Evolutionary conservation across 1,284 basidiomycete species (phyloP), one percentile per base, ranked within the genome.

Genomic region (Leucoagaricus sp.): DNA sequence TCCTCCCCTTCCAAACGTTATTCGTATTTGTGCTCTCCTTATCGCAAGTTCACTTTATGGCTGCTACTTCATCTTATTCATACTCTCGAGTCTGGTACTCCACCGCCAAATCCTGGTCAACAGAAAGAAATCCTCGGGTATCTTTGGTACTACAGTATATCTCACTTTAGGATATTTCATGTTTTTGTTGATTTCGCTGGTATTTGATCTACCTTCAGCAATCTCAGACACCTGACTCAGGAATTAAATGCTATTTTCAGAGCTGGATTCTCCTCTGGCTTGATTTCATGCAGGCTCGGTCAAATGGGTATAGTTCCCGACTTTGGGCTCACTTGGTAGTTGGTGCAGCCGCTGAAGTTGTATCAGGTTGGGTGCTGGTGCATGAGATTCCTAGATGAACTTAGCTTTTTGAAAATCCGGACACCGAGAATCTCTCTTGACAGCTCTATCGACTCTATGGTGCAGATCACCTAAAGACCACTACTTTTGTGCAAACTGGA

Each of bases 71-170:
- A 19, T 55, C 31, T 26, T 55, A 28, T 55, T 55, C 34, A 23
- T 55, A 21, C 34, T 55, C 17, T 55, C 53, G 3, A n/a, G 45
- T 4, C 17, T 55, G 25, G 36, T 55, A 4, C 45, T 55, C 3
- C 53, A 55, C 25, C 45, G 28, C 13, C 53, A 55, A 41, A 40
- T 23, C 19, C 21, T 31, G 12, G 15, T 48, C 15, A 55, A 40
- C 34, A 40, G 31, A 15, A 17, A n/a, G 4, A 23, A n/a, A 13
- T 55, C 53, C 3, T 46, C 52, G 3, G 52, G 52, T 7, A 19
- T 8, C 6, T 7, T 46, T 36, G 46, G 53, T 17, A 55, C 53
- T 28, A 47, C 3, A 21, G 28, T 55, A 6, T 55, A 55, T 38
- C 34, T 55, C 6, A 31, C 34, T 6, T 36, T 55, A 13, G 46